phyloP scores from a whole-genome alignment of 306 rosid species.

The Casuarina equisetifolia region DNA sequence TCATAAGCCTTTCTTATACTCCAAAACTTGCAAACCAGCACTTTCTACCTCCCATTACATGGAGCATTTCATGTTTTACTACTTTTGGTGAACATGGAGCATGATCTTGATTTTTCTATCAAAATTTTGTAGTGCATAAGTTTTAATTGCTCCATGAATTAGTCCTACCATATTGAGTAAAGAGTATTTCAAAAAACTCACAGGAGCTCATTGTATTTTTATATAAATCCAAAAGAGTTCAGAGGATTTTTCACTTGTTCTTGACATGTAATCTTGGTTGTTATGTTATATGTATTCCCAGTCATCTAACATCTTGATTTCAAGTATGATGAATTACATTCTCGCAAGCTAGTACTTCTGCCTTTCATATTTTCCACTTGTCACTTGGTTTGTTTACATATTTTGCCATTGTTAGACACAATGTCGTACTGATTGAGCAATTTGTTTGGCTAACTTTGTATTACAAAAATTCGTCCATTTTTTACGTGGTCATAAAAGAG shows the following conservation, averaged over 20 bases:
- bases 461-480: background rate
- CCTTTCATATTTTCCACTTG: background rate
- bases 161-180: background rate
- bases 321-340: background rate
- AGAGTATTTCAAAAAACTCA: background rate
- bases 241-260: background rate
- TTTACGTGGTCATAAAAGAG: background rate
- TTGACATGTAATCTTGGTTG: background rate
- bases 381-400: background rate
- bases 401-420: background rate
- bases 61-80: background rate
- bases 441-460: background rate
- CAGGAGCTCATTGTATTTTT: background rate
- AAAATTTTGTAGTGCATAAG: background rate
- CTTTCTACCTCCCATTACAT: background rate
- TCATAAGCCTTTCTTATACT: background rate
- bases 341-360: background rate
- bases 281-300: background rate
- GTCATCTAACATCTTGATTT: background rate
- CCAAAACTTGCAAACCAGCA: background rate
- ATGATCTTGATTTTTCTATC: background rate
- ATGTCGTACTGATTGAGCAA: background rate
- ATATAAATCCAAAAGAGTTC: background rate
- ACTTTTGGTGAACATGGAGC: background rate
- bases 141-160: background rate